phyloP scores from a whole-genome alignment of 257 asterid species.

The Echium plantagineum region DNA sequence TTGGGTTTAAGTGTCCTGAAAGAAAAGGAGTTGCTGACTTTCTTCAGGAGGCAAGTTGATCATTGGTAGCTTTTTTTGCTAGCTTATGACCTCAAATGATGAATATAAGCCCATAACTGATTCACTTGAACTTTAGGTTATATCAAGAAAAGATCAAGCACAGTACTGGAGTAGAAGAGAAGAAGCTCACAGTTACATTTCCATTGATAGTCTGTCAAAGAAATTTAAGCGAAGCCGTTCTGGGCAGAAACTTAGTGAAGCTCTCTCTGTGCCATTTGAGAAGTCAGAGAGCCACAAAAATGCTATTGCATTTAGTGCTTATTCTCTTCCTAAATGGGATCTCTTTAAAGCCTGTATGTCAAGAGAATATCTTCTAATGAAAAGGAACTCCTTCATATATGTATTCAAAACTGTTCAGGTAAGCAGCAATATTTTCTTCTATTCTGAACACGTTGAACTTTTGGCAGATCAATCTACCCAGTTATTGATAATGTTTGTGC shows the following conservation, averaged over 20 bases:
- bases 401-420: slow-evolving; percentile 44
- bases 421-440: slow-evolving; percentile 1
- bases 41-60: slow-evolving; percentile 13
- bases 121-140: slow-evolving; percentile 5
- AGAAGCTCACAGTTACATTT: slow-evolving; percentile 25
- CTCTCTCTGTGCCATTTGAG: slow-evolving; percentile 25
- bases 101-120: too few relatives aligned
- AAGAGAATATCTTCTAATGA: slow-evolving; percentile 42
- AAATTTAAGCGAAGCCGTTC: slow-evolving; percentile 25
- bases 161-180: slow-evolving; percentile 33
- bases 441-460: background rate
- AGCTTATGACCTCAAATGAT: background rate
- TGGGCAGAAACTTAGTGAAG: slow-evolving; percentile 22
- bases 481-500: background rate
- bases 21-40: slow-evolving; percentile 21
- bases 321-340: slow-evolving; percentile 39
- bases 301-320: slow-evolving; percentile 24
- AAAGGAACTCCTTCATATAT: slow-evolving; percentile 37
- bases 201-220: slow-evolving; percentile 28
- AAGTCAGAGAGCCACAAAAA: slow-evolving; percentile 32
- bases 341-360: slow-evolving; percentile 39
- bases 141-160: slow-evolving; percentile 34
- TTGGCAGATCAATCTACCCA: background rate
- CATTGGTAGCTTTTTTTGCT: background rate
- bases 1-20: slow-evolving; percentile 18